Conservation (phyloP, 495 filamentous ascomycete genomes). For the Mycothermus thermophilus region DNA sequence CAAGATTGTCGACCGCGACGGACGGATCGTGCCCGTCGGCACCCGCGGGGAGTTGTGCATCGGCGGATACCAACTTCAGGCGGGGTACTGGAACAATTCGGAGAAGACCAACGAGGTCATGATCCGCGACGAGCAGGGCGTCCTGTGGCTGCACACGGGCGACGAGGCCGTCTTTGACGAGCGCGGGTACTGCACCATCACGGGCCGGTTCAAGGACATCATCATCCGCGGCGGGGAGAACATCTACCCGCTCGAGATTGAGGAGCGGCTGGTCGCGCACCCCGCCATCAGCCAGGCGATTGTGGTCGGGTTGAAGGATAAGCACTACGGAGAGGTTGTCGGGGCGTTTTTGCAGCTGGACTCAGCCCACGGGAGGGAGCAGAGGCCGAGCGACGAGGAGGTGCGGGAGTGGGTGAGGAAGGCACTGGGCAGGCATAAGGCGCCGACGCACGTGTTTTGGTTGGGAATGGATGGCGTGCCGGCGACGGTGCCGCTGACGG, state of each 20-base stretch:
- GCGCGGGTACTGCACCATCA: slow-evolving; percentile 50
- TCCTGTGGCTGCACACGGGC: slow-evolving; percentile 53
- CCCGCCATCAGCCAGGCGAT: slow-evolving; percentile 40
- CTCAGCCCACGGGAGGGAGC: slow-evolving; percentile 6
- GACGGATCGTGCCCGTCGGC: slow-evolving; percentile 45
- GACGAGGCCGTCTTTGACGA: slow-evolving; percentile 56
- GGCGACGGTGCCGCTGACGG: slow-evolving; percentile 45
- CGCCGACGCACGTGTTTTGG: slow-evolving; percentile 51
- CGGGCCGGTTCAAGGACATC: slow-evolving; percentile 51
- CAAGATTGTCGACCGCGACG: slow-evolving; percentile 51
- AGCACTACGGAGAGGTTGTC: slow-evolving; percentile 54
- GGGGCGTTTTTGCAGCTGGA: slow-evolving; percentile 42
- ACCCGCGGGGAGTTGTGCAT: slow-evolving; percentile 52
- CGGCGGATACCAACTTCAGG: slow-evolving; percentile 52
- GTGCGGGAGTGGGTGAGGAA: slow-evolving; percentile 46
- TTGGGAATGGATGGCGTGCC: slow-evolving; percentile 48
- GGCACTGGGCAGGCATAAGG: slow-evolving; percentile 52
- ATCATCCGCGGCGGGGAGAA: slow-evolving; percentile 49
- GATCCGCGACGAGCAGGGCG: slow-evolving; percentile 41
- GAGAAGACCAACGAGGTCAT: slow-evolving; percentile 53
- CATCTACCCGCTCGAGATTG: slow-evolving; percentile 60
- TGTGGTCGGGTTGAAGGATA: slow-evolving; percentile 49
- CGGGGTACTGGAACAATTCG: slow-evolving; percentile 59
- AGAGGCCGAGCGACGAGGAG: slow-evolving; percentile 32
- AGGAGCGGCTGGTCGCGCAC: slow-evolving; percentile 49